A percentile compares a stretch with the other conserved stretches of the same genome.
Conservation (phyloP, 192 early-diverging fungal genomes). For the Phlyctochytrium bullatum region DNA sequence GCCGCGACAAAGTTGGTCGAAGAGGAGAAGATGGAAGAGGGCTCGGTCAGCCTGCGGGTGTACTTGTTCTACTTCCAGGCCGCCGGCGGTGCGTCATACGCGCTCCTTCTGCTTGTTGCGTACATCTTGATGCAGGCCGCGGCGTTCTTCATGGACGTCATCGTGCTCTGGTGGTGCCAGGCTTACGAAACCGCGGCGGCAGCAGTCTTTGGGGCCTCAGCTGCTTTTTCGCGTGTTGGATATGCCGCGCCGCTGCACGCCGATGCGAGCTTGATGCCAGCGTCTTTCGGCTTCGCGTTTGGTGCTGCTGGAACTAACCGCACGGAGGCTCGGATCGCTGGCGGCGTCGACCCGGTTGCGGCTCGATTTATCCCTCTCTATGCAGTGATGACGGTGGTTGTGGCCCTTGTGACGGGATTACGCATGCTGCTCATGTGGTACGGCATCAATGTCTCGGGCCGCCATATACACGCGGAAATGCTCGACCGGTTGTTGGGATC, state of each 20-base stretch:
- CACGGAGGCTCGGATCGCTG: not conserved
- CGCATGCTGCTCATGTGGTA: conserved; percentile 19
- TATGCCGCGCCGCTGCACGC: not conserved
- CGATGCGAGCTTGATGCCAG: not conserved
- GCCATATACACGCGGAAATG: conserved; percentile 19
- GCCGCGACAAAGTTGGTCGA: conserved; percentile 16
- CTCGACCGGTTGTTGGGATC: conserved; percentile 37
- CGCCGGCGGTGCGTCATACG: conserved; percentile 20
- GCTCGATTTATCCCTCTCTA: conserved; percentile 17
- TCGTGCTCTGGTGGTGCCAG: conserved; percentile 24
- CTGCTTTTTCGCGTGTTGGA: not conserved
- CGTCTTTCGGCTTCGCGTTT: not conserved
- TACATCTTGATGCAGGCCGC: conserved; percentile 9
- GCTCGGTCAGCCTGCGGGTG: conserved; percentile 13
- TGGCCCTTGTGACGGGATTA: conserved; percentile 1
- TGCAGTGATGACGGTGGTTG: not conserved
- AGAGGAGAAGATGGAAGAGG: conserved; percentile 17
- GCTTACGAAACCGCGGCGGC: conserved; percentile 2
- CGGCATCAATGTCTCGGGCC: conserved; percentile 12
- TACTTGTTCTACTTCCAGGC: conserved; percentile 23
- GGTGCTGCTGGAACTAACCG: not conserved
- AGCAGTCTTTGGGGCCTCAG: too few species aligned
- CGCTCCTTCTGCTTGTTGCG: conserved; percentile 12
- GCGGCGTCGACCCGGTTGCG: not conserved
- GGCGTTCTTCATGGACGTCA: conserved; percentile 5